Evolutionary conservation across 768 basidiomycete genomes (phyloP), one percentile per base, ranked within the genome.

Genomic region (Xanthoconium stramineum): DNA sequence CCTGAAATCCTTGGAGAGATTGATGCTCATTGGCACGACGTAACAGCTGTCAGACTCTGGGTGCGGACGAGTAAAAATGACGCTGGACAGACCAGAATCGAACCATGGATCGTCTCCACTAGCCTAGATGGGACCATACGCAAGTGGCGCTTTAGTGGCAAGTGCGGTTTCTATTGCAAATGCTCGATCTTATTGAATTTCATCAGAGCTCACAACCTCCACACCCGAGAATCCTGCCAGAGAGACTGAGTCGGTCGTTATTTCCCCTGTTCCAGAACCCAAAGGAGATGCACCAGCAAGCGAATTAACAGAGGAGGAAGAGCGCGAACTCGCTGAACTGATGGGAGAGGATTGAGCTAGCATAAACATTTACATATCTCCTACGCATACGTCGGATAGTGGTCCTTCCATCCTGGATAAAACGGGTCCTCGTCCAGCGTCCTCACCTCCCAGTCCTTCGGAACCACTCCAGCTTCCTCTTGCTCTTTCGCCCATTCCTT

Each of bases 21-120:
- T 12, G 91, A 97, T 61, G 94, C 83, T 7, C 96, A 98, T 66
- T 92, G 88, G 83, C 92, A 92, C 61, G 92, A 97, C 62, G 85
- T 98, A 15, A 89, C 83, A 5, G 83, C 81, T 6, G 72, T 98
- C 50, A 79, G 80, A 30, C 73, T 87, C 12, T 97, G 94, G 93
- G 73, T 80, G 61, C 79, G 85, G 30, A 75, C 69, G 52, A 74
- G 73, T 8, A 67, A 71, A 30, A 76, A 75, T 10, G 73, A 73
- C 28, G 80, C 79, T 58, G 77, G 76, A 9, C 71, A 65, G 51
- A 78, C 75, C n/a, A 76, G 75, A 59, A 67, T 82, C 13, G 90
- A 92, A 62, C 83, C 86, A 19, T 94, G 90, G 88, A 78, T 98
- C 40, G 71, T 98, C 37, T 94, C 86, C 56, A 80, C 86, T 0